Evolutionary conservation across 2,329 filamentous ascomycete species (phyloP).

Genomic region (Trichoderma asperellum): DNA sequence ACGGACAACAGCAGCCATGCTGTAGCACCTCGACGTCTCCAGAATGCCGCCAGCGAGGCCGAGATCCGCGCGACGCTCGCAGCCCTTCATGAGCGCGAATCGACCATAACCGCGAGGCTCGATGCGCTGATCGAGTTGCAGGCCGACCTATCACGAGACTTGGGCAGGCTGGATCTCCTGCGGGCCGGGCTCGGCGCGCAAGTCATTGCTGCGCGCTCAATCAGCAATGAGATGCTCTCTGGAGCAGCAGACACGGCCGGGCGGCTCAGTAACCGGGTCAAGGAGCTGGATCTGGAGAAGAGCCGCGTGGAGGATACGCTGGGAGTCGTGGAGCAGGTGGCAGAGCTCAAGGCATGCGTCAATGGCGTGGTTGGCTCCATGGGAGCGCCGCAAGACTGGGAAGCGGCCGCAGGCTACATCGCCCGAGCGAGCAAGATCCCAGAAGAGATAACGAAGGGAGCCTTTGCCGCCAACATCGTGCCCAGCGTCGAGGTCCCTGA

Average conservation of each 20-base stretch:
- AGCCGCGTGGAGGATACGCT: constrained; percentile 87
- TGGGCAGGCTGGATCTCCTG: constrained; percentile 84
- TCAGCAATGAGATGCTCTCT: constrained; percentile 90
- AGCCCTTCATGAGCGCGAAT: constrained; percentile 75
- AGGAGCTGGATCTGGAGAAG: constrained; percentile 87
- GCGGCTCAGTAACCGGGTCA: constrained; percentile 84
- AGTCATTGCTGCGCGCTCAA: constrained; percentile 76
- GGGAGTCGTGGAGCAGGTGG: constrained; percentile 91
- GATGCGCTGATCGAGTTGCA: constrained; percentile 80
- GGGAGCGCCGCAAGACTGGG: constrained; percentile 98
- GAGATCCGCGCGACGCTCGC: constrained; percentile 80
- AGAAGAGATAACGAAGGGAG: constrained; percentile 75
- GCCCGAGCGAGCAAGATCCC: constrained; percentile 82
- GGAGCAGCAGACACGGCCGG: constrained; percentile 83
- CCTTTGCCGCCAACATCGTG: constrained; percentile 89
- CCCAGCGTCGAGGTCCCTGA: constrained; percentile 96
- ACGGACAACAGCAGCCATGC: constrained; percentile 37
- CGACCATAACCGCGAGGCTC: constrained; percentile 72
- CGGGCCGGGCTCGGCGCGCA: constrained; percentile 88
- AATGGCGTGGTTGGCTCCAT: constrained; percentile 93
- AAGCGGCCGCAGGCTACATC: constrained; percentile 90
- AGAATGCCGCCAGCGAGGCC: constrained; percentile 72
- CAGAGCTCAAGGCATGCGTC: constrained; percentile 94
- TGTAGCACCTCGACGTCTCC: constrained; percentile 51
- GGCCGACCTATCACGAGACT: constrained; percentile 81